These are phyloP conservation scores for Geosiphon pyriformis DNA, from an alignment of 192 early-diverging fungal species.

Conservation along the genomic window DNA sequence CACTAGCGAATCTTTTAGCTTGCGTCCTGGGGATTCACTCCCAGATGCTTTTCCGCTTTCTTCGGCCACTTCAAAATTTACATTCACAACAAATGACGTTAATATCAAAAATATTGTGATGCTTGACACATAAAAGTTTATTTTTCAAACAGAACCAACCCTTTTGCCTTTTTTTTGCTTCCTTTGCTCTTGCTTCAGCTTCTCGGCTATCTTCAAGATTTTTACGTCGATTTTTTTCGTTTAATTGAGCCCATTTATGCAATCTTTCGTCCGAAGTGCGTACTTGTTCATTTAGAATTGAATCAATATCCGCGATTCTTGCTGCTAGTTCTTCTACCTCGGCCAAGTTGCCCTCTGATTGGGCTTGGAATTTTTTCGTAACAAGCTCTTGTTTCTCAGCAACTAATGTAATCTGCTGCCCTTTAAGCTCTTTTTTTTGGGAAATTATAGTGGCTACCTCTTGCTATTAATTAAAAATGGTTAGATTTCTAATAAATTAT, in stretches of 20 bases:
- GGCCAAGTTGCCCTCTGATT: constrained; percentile 45
- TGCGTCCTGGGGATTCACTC: no score
- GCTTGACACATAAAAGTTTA: no score
- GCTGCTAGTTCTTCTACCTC: constrained; percentile 42
- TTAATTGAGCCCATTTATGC: constrained; percentile 50
- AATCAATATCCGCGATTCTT: constrained; percentile 34
- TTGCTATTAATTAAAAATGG: constrained; percentile 29
- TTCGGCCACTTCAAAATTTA: no score
- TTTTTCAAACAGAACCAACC: no score
- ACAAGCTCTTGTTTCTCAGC: constrained; percentile 28
- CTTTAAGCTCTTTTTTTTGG: constrained; percentile 45
- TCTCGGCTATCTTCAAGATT: constrained; percentile 42
- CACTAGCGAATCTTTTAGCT: no score
- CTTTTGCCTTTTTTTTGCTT: no score
- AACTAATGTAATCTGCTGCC: constrained; percentile 28
- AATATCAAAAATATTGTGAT: no score
- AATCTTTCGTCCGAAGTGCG: constrained; percentile 33
- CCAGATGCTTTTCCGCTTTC: no score
- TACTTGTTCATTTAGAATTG: constrained; percentile 25
- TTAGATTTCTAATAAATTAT: neutral
- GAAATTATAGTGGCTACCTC: constrained; percentile 64
- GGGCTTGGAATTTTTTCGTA: constrained; percentile 38
- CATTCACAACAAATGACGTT: no score
- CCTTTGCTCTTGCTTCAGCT: constrained; percentile 30
- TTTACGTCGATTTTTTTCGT: constrained; percentile 47